These are phyloP conservation scores for Cercospora beticola DNA, from an alignment of 2,329 filamentous ascomycete species.

Conservation along the genomic window DNA sequence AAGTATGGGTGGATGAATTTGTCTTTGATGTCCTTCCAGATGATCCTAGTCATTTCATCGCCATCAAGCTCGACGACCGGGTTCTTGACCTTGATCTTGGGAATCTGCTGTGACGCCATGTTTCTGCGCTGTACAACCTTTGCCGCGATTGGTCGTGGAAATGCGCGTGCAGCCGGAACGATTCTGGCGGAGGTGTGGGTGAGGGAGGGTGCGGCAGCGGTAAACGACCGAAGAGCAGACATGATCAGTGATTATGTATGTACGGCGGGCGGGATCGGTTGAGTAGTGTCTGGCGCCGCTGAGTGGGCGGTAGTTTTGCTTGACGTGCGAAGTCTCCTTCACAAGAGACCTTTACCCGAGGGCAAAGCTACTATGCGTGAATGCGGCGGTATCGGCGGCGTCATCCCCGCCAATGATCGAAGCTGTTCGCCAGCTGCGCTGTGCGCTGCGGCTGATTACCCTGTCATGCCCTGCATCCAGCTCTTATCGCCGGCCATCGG, in stretches of 20 bases:
- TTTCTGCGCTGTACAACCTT: constrained; percentile 39
- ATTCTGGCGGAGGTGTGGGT: constrained; percentile 20
- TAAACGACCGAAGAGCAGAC: constrained; percentile 27
- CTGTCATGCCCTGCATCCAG: neutral
- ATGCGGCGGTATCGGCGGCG: neutral
- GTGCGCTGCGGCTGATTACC: neutral
- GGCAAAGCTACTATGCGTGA: neutral
- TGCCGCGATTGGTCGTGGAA: constrained; percentile 36
- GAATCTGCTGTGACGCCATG: constrained; percentile 44
- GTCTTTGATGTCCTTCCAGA: constrained; percentile 99
- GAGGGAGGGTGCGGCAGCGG: constrained; percentile 20
- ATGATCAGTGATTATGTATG: constrained; percentile 19
- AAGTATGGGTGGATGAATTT: constrained; percentile 97
- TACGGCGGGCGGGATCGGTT: constrained; percentile 14
- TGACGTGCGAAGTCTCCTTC: neutral
- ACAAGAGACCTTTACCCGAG: neutral
- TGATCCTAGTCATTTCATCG: constrained; percentile 94
- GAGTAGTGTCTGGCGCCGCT: constrained; percentile 2
- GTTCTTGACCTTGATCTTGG: constrained; percentile 99
- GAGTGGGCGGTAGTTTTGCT: constrained; percentile 2
- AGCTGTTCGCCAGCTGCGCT: neutral
- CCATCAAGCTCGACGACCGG: constrained; percentile 97
- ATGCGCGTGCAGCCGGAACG: constrained; percentile 28
- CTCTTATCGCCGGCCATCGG: neutral
- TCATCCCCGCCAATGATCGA: neutral